Evolutionary conservation across 371 early-diverging fungal species (phyloP).

Genomic region (Mucor plumbeus): DNA sequence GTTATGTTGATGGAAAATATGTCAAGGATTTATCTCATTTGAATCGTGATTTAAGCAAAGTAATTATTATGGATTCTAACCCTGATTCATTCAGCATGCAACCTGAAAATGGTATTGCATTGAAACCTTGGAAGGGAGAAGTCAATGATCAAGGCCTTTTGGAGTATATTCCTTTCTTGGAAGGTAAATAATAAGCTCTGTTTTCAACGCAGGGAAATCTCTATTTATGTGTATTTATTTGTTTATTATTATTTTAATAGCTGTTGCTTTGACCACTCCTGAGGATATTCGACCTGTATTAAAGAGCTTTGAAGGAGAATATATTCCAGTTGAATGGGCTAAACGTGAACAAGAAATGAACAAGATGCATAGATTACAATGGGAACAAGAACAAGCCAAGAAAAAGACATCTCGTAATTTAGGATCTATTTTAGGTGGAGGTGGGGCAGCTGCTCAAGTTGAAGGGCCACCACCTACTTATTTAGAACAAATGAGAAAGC

Average conservation of each 20-base stretch:
- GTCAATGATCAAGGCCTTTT: constrained; percentile 80
- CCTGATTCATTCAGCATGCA: constrained; percentile 82
- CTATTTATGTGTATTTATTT: not conserved
- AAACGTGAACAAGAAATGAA: constrained; percentile 74
- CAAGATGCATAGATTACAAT: constrained; percentile 64
- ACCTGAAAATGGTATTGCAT: constrained; percentile 88
- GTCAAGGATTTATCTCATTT: constrained; percentile 91
- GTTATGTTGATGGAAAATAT: constrained; percentile 83
- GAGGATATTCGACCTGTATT: constrained; percentile 78
- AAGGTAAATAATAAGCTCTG: constrained; percentile 54
- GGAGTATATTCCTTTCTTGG: constrained; percentile 90
- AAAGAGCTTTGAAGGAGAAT: constrained; percentile 66
- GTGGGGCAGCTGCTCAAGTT: constrained; percentile 38
- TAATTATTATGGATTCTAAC: constrained; percentile 91
- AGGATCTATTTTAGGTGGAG: constrained; percentile 48
- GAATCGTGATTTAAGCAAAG: constrained; percentile 92
- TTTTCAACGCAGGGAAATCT: constrained; percentile 1
- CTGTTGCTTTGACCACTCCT: constrained; percentile 73
- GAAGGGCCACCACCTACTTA: constrained; percentile 55
- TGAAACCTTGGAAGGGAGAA: constrained; percentile 89
- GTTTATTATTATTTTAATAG: constrained; percentile 28
- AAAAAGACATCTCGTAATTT: constrained; percentile 51
- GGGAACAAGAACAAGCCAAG: constrained; percentile 73
- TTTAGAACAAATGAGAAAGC: constrained; percentile 63
- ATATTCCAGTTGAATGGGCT: constrained; percentile 76